Evolutionary conservation across 495 filamentous ascomycete genomes (phyloP).

Genomic region (Neurospora sp.): DNA sequence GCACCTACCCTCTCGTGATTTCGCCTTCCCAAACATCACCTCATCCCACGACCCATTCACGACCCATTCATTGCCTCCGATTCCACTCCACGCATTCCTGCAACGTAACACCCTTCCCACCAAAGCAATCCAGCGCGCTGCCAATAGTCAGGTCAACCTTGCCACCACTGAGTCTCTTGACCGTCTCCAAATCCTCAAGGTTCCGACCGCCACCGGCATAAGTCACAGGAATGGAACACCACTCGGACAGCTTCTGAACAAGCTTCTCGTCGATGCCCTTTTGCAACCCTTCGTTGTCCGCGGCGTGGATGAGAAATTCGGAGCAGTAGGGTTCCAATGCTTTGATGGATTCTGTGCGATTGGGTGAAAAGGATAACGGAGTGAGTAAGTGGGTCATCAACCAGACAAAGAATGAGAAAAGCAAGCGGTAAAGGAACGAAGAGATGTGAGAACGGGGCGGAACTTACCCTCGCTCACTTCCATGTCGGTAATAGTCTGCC

Average conservation of each 20-base stretch:
- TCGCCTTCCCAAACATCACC: not conserved
- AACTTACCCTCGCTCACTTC: slow-evolving; percentile 70
- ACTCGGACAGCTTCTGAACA: slow-evolving; percentile 63
- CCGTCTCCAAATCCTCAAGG: slow-evolving; percentile 66
- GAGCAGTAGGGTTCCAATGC: slow-evolving; percentile 80
- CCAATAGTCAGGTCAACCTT: slow-evolving; percentile 92
- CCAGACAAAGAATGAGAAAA: not conserved
- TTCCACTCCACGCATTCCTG: slow-evolving; percentile 89
- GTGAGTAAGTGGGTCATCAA: not conserved
- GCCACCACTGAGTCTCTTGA: slow-evolving; percentile 64
- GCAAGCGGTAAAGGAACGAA: not conserved
- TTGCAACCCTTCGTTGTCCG: slow-evolving; percentile 93
- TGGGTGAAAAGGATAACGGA: not conserved
- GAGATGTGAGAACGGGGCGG: not conserved
- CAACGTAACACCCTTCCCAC: slow-evolving; percentile 74
- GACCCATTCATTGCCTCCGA: slow-evolving; percentile 20
- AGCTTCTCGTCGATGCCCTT: slow-evolving; percentile 79
- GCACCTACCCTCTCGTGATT: not conserved
- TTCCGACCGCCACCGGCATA: slow-evolving; percentile 89
- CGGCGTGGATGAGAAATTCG: slow-evolving; percentile 96
- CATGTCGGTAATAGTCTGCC: slow-evolving; percentile 95
- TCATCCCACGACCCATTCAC: not conserved
- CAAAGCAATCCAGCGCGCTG: slow-evolving; percentile 92
- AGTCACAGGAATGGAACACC: slow-evolving; percentile 85
- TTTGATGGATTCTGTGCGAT: slow-evolving; percentile 59